Base-by-base conservation (phyloP, 163 green algal genomes). In the Prototheca wickerhamii region DNA sequence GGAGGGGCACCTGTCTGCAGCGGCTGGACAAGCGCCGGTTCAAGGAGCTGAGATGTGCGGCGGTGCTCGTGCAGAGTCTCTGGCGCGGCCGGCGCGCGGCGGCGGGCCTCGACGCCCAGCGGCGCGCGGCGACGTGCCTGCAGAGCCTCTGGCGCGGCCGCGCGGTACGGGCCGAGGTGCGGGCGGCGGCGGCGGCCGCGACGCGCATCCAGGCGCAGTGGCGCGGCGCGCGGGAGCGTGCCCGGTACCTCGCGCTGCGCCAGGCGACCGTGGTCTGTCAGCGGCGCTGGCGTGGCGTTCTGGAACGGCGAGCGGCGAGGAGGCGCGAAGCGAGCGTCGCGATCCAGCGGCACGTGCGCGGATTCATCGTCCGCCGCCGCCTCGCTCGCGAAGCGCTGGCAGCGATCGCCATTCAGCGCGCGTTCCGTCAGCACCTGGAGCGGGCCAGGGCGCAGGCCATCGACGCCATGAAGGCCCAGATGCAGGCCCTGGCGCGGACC, bases 261-360 rank as follows among this genome's bases (percentile, higher is more conserved):
- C 60, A 78, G 10, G 86, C 86, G 26, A 80, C 82, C 7, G 65
- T 77, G 40, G 61, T 75, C 50, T 84, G 90, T 54, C 77, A 80
- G 35, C 57, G 40, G 30, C 60, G 30, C 25, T 81, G 66, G 68
- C 63, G 68, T 43, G 55, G 56, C 37, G 8, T 5, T 3, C 17
- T 17, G 12, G 53, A 31, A 4, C 25, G 32, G 30, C 26, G 30
- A 18, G 42, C 52, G 2, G 32, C 61, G 15, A 4, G 17, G n/a
- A n/a, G 26, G 17, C 40, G 70, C n/a, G 53, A 34, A 2, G 57
- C 71, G 25, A 53, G 26, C 20, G 28, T 81, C 44, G 12, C 33
- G 12, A 43, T 67, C 60, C 79, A 86, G 55, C 50, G 76, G 0
- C 43, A 33, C 5, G 84, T 65, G 69, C 64, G 78, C 0, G 72